Evolutionary conservation across 805 yeast genomes (phyloP).

Genomic region (Candida maltosa): DNA sequence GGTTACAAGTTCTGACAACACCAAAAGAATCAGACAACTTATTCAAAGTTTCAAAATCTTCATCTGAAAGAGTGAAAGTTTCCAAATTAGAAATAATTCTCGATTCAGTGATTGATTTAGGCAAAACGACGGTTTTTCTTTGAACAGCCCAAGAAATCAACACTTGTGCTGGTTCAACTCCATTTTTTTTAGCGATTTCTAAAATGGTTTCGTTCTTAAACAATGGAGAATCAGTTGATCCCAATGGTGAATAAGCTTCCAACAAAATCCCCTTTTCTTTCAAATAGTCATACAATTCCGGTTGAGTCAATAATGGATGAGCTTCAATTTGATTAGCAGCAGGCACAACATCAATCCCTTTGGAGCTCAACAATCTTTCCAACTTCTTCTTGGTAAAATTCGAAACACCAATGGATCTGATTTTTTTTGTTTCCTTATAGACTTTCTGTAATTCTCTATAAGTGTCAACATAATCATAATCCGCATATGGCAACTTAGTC

Average conservation of each 20-base stretch:
- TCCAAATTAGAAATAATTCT: constrained; percentile 35
- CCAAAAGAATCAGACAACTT: constrained; percentile 29
- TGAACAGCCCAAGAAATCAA: constrained; percentile 38
- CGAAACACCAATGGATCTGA: constrained; percentile 72
- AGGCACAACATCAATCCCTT: constrained; percentile 54
- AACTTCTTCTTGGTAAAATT: constrained; percentile 53
- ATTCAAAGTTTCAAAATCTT: constrained; percentile 32
- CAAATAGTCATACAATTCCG: constrained; percentile 59
- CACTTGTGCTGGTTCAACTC: constrained; percentile 29
- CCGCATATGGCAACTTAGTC: constrained; percentile 12
- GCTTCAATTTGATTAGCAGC: constrained; percentile 75
- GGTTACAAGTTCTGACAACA: constrained; percentile 28
- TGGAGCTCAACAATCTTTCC: constrained; percentile 44
- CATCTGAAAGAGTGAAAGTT: constrained; percentile 30
- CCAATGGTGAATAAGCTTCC: constrained; percentile 57
- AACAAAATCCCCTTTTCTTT: constrained; percentile 46
- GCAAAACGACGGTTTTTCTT: constrained; percentile 36
- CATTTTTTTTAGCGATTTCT: constrained; percentile 26
- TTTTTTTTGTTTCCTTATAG: constrained; percentile 48
- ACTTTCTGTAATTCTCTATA: constrained; percentile 45
- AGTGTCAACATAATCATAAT: constrained; percentile 30
- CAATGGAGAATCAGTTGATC: constrained; percentile 32
- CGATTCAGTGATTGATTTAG: constrained; percentile 33
- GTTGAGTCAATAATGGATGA: constrained; percentile 40
- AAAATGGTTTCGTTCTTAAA: constrained; percentile 25